These are phyloP conservation scores for Megacollybia platyphylla DNA, from an alignment of 1,284 basidiomycete species.

Conservation along the genomic window DNA sequence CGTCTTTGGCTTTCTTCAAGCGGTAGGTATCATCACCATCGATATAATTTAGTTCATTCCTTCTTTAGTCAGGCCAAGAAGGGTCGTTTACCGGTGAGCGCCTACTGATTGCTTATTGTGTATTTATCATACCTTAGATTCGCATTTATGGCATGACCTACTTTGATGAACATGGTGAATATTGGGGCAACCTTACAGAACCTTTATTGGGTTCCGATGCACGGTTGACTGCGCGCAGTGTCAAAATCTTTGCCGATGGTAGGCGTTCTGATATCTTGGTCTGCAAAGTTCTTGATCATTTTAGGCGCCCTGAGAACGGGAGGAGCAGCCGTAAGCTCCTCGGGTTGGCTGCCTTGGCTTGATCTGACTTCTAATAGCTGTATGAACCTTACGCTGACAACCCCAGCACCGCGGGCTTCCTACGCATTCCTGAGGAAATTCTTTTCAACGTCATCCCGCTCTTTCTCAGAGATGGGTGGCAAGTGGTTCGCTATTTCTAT, in stretches of 20 bases:
- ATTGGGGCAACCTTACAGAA: conserved; percentile 60
- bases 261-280: conserved; percentile 8
- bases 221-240: conserved; percentile 61
- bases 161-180: conserved; percentile 58
- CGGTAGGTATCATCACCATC: conserved; percentile 23
- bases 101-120: conserved; percentile 3
- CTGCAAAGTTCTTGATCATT: conserved; percentile 5
- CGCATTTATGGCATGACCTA: conserved; percentile 65
- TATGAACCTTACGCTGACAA: conserved; percentile 77
- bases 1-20: conserved; percentile 63
- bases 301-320: conserved; percentile 80
- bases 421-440: conserved; percentile 56
- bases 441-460: conserved; percentile 53
- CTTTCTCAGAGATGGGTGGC: conserved; percentile 70
- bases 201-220: conserved; percentile 46
- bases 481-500: conserved; percentile 46
- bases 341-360: background rate
- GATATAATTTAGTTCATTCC: conserved; percentile 6
- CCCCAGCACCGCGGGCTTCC: conserved; percentile 62
- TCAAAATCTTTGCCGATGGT: conserved; percentile 89
- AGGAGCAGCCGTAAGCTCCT: conserved; percentile 65
- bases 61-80: conserved; percentile 40
- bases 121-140: conserved; percentile 26
- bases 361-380: conserved; percentile 25
- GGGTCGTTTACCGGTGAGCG: conserved; percentile 48